Evolutionary conservation across 306 rosid genomes (phyloP), one percentile per base, ranked within the genome.

Genomic region (Chamaecrista fasciculata): DNA sequence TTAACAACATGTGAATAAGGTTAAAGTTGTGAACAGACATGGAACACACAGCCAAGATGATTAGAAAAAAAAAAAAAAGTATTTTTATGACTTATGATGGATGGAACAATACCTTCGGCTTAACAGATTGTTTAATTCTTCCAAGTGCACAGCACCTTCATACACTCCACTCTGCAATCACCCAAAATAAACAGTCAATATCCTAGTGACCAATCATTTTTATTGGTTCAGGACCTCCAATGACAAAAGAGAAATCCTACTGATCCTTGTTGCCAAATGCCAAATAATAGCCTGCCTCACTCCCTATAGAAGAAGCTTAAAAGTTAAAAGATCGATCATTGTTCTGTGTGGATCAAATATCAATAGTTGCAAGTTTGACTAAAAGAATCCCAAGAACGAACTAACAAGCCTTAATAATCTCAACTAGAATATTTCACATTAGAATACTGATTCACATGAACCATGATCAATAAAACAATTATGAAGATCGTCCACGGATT

Each of bases 131-230:
- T 66, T 81, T 33, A 94, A 86, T 80, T 94, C 97, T 62, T 91
- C 99, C 75, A 91, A 73, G 71, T 70, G 97, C 14, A 94, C 89
- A 39, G 83, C 82, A 44, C 87, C 96, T 78, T 79, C 80, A 68
- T 85, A 91, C 62, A 89, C 95, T 68, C 86, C 70, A 3, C 67
- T 61, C 97, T 94, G 92, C 60, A 56, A 67, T 61, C 21, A 68
- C 55, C 75, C 73, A 11, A 60, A 48, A 29, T 21, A 59, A 53
- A 33, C 21, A 11, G 25, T 18, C 53, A 58, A 26, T 25, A 15
- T 68, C 48, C 52, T 2, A 69, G 34, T 36, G 52, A 8, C 9
- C 46, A 34, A 64, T 25, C 2, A 6, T 60, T 62, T 72, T 39
- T 34, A 44, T 11, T 47, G 31, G 24, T 46, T 66, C 44, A 26